These are phyloP conservation scores for Sphaerobolus stellatus DNA, from an alignment of 1,284 basidiomycete genomes.

Conservation along the genomic window DNA sequence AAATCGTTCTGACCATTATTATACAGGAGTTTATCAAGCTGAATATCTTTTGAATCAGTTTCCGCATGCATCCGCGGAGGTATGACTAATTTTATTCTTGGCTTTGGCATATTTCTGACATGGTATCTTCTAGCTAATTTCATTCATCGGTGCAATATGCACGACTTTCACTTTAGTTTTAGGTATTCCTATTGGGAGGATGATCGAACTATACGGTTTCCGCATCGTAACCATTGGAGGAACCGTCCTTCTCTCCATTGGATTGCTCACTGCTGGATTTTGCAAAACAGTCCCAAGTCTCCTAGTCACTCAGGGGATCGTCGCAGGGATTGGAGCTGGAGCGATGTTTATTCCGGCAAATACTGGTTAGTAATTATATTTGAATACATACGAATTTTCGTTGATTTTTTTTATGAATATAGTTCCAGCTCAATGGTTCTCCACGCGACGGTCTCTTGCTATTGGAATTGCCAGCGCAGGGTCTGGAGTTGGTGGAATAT, in stretches of 20 bases:
- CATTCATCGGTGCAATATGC: slow-evolving; percentile 8
- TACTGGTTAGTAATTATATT: background rate
- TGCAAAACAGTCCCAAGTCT: slow-evolving; percentile 9
- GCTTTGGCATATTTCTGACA: background rate
- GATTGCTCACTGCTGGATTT: slow-evolving; percentile 10
- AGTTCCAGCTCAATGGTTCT: too few relatives aligned
- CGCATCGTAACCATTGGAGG: slow-evolving; percentile 4
- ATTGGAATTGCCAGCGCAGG: slow-evolving; percentile 7
- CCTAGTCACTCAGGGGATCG: slow-evolving; percentile 7
- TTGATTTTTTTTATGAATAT: too few relatives aligned
- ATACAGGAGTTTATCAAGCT: slow-evolving; percentile 12
- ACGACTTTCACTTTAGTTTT: slow-evolving; percentile 1
- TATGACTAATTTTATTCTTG: background rate
- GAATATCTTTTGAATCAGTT: slow-evolving; percentile 8
- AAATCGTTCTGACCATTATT: background rate
- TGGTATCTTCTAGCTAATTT: slow-evolving; percentile 1
- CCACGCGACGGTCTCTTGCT: slow-evolving; percentile 5
- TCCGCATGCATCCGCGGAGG: slow-evolving; percentile 7
- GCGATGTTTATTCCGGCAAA: slow-evolving; percentile 10
- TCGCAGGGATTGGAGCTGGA: slow-evolving; percentile 8
- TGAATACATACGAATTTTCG: too few relatives aligned
- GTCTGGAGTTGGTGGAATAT: slow-evolving; percentile 10
- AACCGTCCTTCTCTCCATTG: background rate
- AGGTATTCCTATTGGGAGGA: slow-evolving; percentile 4
- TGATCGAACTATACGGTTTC: slow-evolving; percentile 8